Conservation (phyloP, 2,329 filamentous ascomycete species). For the Periconia sp. region DNA sequence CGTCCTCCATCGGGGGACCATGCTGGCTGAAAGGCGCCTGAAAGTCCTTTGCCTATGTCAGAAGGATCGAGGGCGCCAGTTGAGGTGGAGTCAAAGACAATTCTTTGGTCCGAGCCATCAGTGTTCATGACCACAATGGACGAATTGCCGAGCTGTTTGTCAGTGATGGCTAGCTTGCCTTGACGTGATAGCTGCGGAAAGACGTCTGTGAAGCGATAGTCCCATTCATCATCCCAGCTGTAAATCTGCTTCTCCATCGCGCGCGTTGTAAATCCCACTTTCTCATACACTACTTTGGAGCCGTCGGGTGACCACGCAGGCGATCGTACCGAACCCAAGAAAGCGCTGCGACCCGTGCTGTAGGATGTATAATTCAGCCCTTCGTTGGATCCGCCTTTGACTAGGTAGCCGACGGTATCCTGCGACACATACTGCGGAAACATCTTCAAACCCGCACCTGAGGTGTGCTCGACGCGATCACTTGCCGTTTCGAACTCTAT, state of each 20-base stretch:
- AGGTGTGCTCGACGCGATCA: constrained; percentile 38
- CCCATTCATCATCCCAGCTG: constrained; percentile 49
- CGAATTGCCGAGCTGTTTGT: constrained; percentile 50
- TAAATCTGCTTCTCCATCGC: constrained; percentile 46
- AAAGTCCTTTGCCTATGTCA: constrained; percentile 30
- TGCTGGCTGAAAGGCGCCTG: constrained; percentile 50
- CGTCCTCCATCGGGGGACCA: constrained; percentile 48
- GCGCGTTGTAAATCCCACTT: constrained; percentile 35
- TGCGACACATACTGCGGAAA: constrained; percentile 25
- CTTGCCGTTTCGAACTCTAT: constrained; percentile 50
- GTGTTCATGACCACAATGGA: constrained; percentile 44
- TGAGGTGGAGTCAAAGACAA: constrained; percentile 34
- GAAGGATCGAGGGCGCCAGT: constrained; percentile 26
- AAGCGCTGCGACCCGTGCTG: no score
- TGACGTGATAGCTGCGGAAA: constrained; percentile 45
- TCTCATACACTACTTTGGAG: constrained; percentile 26
- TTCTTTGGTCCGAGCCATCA: constrained; percentile 27
- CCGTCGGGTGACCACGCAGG: constrained; percentile 47
- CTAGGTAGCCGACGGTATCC: constrained; percentile 26
- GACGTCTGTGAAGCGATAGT: constrained; percentile 53
- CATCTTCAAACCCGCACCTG: constrained; percentile 37
- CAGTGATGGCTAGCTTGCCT: constrained; percentile 41
- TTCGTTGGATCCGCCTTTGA: constrained; percentile 31
- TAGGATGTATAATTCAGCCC: constrained; percentile 27
- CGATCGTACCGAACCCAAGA: constrained; percentile 22